Conservation (phyloP, 2,329 filamentous ascomycete species). For the Colletotrichum spaethianum region DNA sequence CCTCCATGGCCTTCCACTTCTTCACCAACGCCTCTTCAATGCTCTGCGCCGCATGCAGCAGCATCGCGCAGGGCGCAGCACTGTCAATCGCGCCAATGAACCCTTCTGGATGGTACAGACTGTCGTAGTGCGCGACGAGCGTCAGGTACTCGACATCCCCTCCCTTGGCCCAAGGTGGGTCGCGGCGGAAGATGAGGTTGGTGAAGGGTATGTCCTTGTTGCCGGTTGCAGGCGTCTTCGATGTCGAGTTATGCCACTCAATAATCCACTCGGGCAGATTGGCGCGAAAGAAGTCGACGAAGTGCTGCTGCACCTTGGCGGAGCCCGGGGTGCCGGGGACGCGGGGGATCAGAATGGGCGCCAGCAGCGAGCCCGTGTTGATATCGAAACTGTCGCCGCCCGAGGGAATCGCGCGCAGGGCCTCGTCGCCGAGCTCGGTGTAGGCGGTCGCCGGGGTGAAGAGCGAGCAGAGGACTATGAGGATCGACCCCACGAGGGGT, state of each 20-base stretch:
- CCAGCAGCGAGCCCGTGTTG: conserved; percentile 79
- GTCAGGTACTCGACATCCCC: conserved; percentile 87
- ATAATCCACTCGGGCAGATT: conserved; percentile 85
- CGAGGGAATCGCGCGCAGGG: conserved; percentile 79
- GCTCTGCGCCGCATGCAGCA: conserved; percentile 87
- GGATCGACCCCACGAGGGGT: conserved; percentile 39
- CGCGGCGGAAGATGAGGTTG: conserved; percentile 88
- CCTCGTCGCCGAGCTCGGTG: conserved; percentile 78
- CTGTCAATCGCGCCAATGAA: conserved; percentile 97
- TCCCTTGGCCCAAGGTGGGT: conserved; percentile 83
- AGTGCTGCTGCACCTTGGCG: conserved; percentile 80
- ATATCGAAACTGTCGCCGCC: conserved; percentile 85
- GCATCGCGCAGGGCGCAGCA: conserved; percentile 93
- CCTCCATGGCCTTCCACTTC: conserved; percentile 84
- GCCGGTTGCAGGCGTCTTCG: conserved; percentile 82
- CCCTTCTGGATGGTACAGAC: conserved; percentile 81
- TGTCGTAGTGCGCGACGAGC: conserved; percentile 95
- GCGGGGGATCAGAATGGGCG: conserved; percentile 89
- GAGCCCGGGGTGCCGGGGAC: conserved; percentile 90
- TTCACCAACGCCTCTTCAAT: conserved; percentile 84
- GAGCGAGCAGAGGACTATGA: conserved; percentile 43
- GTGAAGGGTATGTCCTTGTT: conserved; percentile 82
- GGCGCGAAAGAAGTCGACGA: conserved; percentile 83
- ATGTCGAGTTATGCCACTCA: conserved; percentile 91
- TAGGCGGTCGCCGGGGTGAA: conserved; percentile 55